A percentile compares a stretch with the other conserved stretches of the same genome.
Evolutionary conservation across 176 grass and related monocot species (phyloP).

Genomic region (Aegilops umbellulata): DNA sequence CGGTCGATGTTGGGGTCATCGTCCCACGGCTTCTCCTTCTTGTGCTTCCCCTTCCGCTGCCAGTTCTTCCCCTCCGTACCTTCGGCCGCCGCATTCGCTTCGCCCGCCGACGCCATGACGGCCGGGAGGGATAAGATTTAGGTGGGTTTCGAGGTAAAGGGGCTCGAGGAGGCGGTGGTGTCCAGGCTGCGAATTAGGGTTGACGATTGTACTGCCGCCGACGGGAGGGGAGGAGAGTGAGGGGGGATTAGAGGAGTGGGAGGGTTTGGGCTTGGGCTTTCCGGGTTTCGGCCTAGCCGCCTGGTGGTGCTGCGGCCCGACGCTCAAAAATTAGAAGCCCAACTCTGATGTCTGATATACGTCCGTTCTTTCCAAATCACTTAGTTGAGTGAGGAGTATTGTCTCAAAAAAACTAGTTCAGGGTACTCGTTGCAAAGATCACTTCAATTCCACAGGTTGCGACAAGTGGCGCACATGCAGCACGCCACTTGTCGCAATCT

Average conservation of each 20-base stretch:
- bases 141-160: not conserved
- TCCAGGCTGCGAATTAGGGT: not conserved
- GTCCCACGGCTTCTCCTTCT: slow-evolving; percentile 98
- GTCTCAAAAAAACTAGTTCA: no score
- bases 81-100: slow-evolving; percentile 20
- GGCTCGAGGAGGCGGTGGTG: not conserved
- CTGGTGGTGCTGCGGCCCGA: no score
- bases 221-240: not conserved
- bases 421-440: no score
- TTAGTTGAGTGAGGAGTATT: no score
- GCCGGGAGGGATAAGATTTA: not conserved
- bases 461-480: no score
- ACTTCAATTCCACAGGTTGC: no score
- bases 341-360: no score
- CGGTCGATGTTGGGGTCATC: slow-evolving; percentile 85
- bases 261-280: not conserved
- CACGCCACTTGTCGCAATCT: no score
- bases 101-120: slow-evolving; percentile 33
- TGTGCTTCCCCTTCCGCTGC: slow-evolving; percentile 85
- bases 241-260: not conserved
- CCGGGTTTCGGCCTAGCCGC: no score
- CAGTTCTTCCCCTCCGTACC: slow-evolving; percentile 10
- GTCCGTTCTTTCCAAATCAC: no score
- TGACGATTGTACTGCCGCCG: not conserved
- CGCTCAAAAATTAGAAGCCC: not conserved